Evolutionary conservation across 2,329 filamentous ascomycete species (phyloP).

Genomic region (Fusarium oxysporum): DNA sequence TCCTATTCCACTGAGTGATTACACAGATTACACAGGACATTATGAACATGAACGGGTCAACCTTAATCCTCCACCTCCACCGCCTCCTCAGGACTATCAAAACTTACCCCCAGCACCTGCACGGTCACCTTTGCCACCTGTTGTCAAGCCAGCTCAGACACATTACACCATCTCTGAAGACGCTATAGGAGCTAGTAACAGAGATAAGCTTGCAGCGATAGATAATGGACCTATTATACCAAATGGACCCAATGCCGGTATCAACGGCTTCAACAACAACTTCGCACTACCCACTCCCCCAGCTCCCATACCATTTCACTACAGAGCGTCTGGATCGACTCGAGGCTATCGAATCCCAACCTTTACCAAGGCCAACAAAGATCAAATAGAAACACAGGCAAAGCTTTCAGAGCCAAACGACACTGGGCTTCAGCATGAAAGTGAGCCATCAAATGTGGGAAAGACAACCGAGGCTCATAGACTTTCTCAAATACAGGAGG

Average conservation of each 20-base stretch:
- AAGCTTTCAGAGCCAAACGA: background rate
- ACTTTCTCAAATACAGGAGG: background rate
- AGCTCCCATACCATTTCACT: background rate
- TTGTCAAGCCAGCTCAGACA: background rate
- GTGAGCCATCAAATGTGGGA: too few species aligned
- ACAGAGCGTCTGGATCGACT: background rate
- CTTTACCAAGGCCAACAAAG: background rate
- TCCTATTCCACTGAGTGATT: too few species aligned
- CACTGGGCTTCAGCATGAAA: background rate
- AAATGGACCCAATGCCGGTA: background rate
- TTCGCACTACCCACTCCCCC: background rate
- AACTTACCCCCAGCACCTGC: background rate
- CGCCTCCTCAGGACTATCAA: background rate
- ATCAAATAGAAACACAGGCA: background rate
- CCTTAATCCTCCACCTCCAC: background rate
- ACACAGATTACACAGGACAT: too few species aligned
- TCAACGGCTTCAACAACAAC: background rate
- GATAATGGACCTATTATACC: background rate
- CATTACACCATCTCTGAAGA: conserved; percentile 10
- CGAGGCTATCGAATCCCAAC: background rate
- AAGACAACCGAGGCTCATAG: background rate
- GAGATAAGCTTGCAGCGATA: conserved; percentile 1
- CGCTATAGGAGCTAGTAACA: background rate
- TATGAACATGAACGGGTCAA: too few species aligned
- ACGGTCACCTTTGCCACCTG: background rate